Conservation (phyloP, 306 rosid species). For the Trifolium subterraneum region DNA sequence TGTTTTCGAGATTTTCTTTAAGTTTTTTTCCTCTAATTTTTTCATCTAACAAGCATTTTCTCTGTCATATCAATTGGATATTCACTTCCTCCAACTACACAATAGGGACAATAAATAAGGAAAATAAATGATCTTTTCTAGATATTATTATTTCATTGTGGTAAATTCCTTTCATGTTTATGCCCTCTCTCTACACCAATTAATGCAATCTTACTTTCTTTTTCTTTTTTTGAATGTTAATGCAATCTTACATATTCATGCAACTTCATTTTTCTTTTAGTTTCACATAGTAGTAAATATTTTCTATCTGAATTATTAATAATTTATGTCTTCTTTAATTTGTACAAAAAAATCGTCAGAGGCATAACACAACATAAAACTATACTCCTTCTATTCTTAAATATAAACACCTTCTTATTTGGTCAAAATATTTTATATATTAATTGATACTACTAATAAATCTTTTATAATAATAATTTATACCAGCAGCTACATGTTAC, state of each 20-base stretch:
- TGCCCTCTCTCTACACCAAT: slow-evolving; percentile 32
- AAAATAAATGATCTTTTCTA: slow-evolving; percentile 45
- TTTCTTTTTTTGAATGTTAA: too few species aligned
- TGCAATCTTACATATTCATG: slow-evolving; percentile 35
- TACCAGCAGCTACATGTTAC: not conserved
- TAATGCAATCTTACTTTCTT: slow-evolving; percentile 35
- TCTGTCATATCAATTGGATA: slow-evolving; percentile 58
- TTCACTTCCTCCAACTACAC: slow-evolving; percentile 56
- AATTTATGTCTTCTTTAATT: slow-evolving; percentile 27
- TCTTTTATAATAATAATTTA: too few species aligned
- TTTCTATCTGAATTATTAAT: slow-evolving; percentile 26
- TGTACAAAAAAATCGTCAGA: not conserved
- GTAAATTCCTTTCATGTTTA: slow-evolving; percentile 41
- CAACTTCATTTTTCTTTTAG: slow-evolving; percentile 14
- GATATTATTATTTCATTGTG: slow-evolving; percentile 31
- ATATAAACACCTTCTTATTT: too few species aligned
- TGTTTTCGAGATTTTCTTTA: too few species aligned
- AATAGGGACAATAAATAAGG: slow-evolving; percentile 49
- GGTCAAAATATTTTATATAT: too few species aligned
- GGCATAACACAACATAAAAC: too few species aligned
- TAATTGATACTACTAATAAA: too few species aligned
- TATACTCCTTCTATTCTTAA: too few species aligned
- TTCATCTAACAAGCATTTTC: slow-evolving; percentile 5
- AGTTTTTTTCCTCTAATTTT: not conserved
- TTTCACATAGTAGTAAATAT: not conserved